Percentiles rank a stretch among this genome's conserved stretches.
Conservation (phyloP, 1,284 basidiomycete genomes). For the Somion occarium region DNA sequence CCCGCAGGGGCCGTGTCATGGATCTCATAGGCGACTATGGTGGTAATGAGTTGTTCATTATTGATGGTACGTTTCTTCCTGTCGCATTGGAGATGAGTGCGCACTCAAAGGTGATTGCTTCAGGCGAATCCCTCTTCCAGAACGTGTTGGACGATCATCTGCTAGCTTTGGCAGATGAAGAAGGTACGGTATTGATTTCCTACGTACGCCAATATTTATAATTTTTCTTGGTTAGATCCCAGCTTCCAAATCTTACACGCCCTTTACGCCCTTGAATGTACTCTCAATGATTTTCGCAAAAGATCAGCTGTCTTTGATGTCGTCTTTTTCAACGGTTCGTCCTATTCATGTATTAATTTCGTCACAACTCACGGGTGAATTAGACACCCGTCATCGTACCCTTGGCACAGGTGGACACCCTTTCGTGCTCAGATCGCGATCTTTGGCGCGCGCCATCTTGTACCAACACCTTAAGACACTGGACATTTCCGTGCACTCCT, state of each 20-base stretch:
- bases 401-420: constrained; percentile 31
- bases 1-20: constrained; percentile 49
- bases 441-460: constrained; percentile 47
- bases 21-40: constrained; percentile 68
- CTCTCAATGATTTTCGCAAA: constrained; percentile 42
- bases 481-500: constrained; percentile 37
- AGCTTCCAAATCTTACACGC: constrained; percentile 65
- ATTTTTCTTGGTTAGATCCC: constrained; percentile 34
- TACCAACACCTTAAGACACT: constrained; percentile 44
- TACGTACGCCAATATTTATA: not conserved
- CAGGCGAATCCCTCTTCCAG: constrained; percentile 62
- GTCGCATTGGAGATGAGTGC: not conserved
- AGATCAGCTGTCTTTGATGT: constrained; percentile 58
- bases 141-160: constrained; percentile 52
- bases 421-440: constrained; percentile 40
- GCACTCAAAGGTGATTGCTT: not conserved
- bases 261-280: constrained; percentile 45
- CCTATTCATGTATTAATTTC: not conserved
- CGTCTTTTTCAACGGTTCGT: constrained; percentile 55
- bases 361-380: constrained; percentile 1
- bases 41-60: constrained; percentile 59
- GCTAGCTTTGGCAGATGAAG: constrained; percentile 30
- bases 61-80: constrained; percentile 45
- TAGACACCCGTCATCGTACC: constrained; percentile 39
- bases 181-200: constrained; percentile 27